Evolutionary conservation across 116 monocot species (phyloP), one percentile per base, ranked within the genome.

Genomic region (Iris pallida): DNA sequence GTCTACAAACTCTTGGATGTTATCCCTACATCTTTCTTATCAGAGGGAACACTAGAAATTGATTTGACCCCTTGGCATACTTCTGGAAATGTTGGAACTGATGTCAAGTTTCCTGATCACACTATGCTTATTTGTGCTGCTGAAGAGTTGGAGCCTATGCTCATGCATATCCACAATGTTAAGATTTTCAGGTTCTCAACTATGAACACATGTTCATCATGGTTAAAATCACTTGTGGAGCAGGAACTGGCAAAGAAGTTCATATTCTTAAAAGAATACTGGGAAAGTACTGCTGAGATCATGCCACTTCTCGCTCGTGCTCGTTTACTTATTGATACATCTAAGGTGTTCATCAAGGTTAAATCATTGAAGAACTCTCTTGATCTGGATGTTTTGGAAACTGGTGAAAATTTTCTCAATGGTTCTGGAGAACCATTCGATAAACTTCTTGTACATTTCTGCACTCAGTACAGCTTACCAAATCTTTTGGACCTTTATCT

Each of bases 401-500:
- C 20, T 20, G 49, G 16, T 58, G 44, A 46, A 45, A 46, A 64
- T 16, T 18, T 60, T 59, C 64, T 75, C 20, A 67, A 70, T 53
- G 82, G 80, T 41, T 75, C 72, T 58, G 45, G 47, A 16, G 74
- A 80, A 62, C 90, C 86, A 40, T 80, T 88, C 17, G 83, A 93
- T 82, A 85, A 82, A 68, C 84, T 98, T 65, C 59, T 90, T 73
- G 16, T 88, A 61, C 65, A 45, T 70, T 71, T 83, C 55, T 98
- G 90, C 75, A 65, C 64, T 61, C 83, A 73, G 49, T 71, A 88
- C 73, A 80, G 84, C 62, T 78, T 93, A 66, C 93, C 93, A 62
- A 61, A 76, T 52, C 74, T 98, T 54, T 66, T 98, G 68, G 90
- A 98, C 73, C 68, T 90, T 65, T 98, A 98, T 77, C 81, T 98